These are phyloP conservation scores for Chalaropsis thielavioides DNA, from an alignment of 2,329 filamentous ascomycete genomes.

Conservation along the genomic window DNA sequence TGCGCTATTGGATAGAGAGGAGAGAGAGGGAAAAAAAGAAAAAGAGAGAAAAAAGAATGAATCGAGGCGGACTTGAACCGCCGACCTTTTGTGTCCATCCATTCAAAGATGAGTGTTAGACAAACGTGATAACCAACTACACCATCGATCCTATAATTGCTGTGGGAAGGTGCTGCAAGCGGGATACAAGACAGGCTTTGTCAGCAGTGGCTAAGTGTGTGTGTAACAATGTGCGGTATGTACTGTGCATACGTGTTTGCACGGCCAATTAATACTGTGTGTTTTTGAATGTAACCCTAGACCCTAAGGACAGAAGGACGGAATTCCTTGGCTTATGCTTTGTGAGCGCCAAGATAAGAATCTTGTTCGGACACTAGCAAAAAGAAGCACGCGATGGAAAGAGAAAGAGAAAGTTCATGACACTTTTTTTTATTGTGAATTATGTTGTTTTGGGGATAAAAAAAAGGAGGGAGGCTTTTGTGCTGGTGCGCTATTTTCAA, in stretches of 20 bases:
- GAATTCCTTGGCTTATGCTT: not conserved
- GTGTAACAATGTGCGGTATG: not conserved
- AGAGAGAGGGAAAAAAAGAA: not conserved
- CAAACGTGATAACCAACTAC: too few species aligned
- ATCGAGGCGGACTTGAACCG: too few species aligned
- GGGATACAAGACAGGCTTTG: not conserved
- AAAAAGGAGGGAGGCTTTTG: too few species aligned
- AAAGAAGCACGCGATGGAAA: too few species aligned
- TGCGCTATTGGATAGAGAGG: not conserved
- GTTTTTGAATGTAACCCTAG: not conserved
- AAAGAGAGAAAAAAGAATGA: not conserved
- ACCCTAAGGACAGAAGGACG: not conserved
- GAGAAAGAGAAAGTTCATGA: too few species aligned
- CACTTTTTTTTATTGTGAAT: too few species aligned
- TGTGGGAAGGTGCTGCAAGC: not conserved
- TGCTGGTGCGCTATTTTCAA: too few species aligned
- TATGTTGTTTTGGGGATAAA: too few species aligned
- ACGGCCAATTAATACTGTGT: not conserved
- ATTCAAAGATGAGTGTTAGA: too few species aligned
- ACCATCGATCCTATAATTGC: slow-evolving; percentile 7
- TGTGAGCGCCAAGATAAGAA: too few species aligned
- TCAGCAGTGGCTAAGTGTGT: not conserved
- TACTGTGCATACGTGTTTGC: not conserved
- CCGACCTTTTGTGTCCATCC: too few species aligned
- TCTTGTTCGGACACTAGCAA: too few species aligned